Evolutionary conservation across 2,329 filamentous ascomycete species (phyloP).

Genomic region (Arthrobotrys musiformis): DNA sequence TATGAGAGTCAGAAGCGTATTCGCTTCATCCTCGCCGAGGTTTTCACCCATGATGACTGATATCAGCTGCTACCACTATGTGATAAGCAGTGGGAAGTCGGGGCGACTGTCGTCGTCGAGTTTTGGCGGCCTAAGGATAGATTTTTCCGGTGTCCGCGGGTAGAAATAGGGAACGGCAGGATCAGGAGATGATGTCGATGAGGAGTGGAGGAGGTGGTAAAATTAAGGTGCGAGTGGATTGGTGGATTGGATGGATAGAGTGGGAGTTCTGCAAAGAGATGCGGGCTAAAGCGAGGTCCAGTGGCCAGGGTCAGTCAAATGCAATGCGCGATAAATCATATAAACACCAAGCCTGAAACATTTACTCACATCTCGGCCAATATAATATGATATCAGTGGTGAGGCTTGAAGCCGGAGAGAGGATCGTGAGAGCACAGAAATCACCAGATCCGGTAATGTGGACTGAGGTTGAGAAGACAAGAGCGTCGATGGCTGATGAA

Average conservation of each 20-base stretch:
- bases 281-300: slow-evolving; percentile 38
- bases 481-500: background rate
- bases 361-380: background rate
- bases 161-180: slow-evolving; percentile 3
- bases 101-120: slow-evolving; percentile 24
- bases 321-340: slow-evolving; percentile 53
- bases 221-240: slow-evolving; percentile 33
- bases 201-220: slow-evolving; percentile 50
- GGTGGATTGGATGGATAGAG: slow-evolving; percentile 31
- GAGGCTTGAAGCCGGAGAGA: background rate
- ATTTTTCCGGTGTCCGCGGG: slow-evolving; percentile 1
- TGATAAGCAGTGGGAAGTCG: slow-evolving; percentile 22
- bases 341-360: slow-evolving; percentile 34
- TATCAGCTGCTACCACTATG: slow-evolving; percentile 33
- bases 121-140: background rate
- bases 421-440: background rate
- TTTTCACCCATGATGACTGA: slow-evolving; percentile 47
- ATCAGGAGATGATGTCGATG: slow-evolving; percentile 28
- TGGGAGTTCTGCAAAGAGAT: slow-evolving; percentile 37
- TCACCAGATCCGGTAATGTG: background rate
- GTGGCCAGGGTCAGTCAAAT: slow-evolving; percentile 46
- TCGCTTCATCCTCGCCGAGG: slow-evolving; percentile 54
- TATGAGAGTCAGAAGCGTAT: slow-evolving; percentile 47
- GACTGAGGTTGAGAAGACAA: background rate
- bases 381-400: background rate